Conservation (phyloP, 129 eudicot species). For the Gnaphalium uliginosum region DNA sequence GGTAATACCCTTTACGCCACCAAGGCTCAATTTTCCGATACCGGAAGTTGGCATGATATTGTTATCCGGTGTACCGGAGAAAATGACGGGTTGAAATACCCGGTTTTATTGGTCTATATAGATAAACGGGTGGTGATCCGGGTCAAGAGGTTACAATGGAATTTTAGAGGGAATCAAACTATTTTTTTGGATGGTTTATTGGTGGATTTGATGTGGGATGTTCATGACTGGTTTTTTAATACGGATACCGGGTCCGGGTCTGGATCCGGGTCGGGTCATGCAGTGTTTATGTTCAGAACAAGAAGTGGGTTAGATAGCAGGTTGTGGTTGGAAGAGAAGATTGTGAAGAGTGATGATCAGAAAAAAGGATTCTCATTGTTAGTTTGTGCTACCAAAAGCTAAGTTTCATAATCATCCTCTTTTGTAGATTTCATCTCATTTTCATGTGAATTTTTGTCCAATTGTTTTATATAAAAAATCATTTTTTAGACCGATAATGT, state of each 20-base stretch:
- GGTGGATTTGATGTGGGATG: slow-evolving; percentile 97
- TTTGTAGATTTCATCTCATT: slow-evolving; percentile 24
- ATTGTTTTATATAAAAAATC: slow-evolving; percentile 20
- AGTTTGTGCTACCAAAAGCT: slow-evolving; percentile 74
- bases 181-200: slow-evolving; percentile 85
- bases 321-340: slow-evolving; percentile 82
- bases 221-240: slow-evolving; percentile 81
- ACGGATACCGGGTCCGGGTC: slow-evolving; percentile 28
- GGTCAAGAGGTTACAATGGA: slow-evolving; percentile 89
- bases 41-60: slow-evolving; percentile 64
- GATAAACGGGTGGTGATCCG: slow-evolving; percentile 83
- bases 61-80: slow-evolving; percentile 75
- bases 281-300: slow-evolving; percentile 83
- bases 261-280: slow-evolving; percentile 52
- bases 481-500: neutral
- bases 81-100: slow-evolving; percentile 67
- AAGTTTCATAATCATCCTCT: slow-evolving; percentile 18
- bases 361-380: slow-evolving; percentile 66
- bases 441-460: slow-evolving; percentile 33
- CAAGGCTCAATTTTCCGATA: slow-evolving; percentile 67
- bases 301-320: slow-evolving; percentile 87
- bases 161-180: slow-evolving; percentile 92
- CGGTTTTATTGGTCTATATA: slow-evolving; percentile 65
- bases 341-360: slow-evolving; percentile 50
- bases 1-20: slow-evolving; percentile 74